Conservation (phyloP, 176 grass and related monocot species). For the Hordeum marinum region DNA sequence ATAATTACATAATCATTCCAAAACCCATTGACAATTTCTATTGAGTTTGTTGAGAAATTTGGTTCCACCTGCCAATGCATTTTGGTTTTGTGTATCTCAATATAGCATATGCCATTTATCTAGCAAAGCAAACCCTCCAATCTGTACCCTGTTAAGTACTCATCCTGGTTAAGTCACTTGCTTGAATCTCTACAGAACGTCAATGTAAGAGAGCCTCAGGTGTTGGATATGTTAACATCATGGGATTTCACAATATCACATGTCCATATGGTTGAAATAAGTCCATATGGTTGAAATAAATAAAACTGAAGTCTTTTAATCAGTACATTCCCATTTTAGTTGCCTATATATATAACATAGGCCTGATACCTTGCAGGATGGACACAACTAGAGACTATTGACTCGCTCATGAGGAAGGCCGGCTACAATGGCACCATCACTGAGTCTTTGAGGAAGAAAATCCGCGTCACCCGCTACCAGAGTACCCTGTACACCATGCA, state of each 20-base stretch:
- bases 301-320: neutral
- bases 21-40: neutral
- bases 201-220: neutral
- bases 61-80: neutral
- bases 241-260: neutral
- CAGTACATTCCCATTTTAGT: neutral
- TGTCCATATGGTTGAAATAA: neutral
- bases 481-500: conserved; percentile 91
- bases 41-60: conserved; percentile 8
- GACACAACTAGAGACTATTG: conserved; percentile 77
- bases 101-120: neutral
- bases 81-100: neutral
- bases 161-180: neutral
- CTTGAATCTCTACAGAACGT: neutral
- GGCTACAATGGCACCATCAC: conserved; percentile 76
- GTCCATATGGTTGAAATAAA: neutral
- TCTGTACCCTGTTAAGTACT: neutral
- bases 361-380: conserved; percentile 54
- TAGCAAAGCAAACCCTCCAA: neutral
- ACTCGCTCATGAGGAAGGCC: conserved; percentile 93
- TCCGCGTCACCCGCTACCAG: conserved; percentile 80
- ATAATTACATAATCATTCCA: neutral
- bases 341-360: neutral
- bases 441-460: conserved; percentile 71
- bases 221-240: neutral